Conservation (phyloP, 352 stramenopile species). For the Phytophthora aleatoria region DNA sequence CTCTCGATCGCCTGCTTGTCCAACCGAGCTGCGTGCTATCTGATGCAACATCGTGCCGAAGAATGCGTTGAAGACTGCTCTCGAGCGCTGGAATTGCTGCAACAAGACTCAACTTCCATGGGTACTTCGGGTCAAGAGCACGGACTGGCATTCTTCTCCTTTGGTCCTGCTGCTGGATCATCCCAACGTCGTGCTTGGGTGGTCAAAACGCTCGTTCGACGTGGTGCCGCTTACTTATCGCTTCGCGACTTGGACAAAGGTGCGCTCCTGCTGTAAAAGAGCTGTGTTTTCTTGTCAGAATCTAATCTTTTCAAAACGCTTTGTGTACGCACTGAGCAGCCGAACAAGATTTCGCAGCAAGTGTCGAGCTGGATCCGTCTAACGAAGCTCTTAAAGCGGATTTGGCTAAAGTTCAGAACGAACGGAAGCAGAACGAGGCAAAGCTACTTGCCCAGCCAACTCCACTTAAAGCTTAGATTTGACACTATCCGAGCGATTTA, state of each 20-base stretch:
- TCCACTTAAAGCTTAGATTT: constrained; percentile 18
- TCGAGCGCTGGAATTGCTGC: constrained; percentile 55
- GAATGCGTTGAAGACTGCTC: constrained; percentile 71
- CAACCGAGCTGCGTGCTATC: constrained; percentile 73
- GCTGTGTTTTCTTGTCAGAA: not conserved
- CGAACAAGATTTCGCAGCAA: constrained; percentile 57
- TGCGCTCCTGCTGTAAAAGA: constrained; percentile 13
- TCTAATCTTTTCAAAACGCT: not conserved
- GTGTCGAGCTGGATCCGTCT: constrained; percentile 60
- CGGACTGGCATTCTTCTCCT: constrained; percentile 61
- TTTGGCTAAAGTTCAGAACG: constrained; percentile 42
- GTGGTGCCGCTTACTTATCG: constrained; percentile 53
- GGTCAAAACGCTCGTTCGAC: constrained; percentile 75
- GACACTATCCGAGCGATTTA: too few species aligned
- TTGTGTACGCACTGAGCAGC: constrained; percentile 30
- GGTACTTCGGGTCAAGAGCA: constrained; percentile 5
- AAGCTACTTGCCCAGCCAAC: constrained; percentile 2
- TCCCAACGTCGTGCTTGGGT: constrained; percentile 71
- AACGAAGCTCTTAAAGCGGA: constrained; percentile 59
- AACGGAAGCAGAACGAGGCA: constrained; percentile 14
- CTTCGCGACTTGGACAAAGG: constrained; percentile 47
- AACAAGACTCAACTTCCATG: constrained; percentile 32
- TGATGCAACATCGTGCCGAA: constrained; percentile 52
- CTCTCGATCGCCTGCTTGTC: constrained; percentile 75
- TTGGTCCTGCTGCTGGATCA: constrained; percentile 56